Conservation (phyloP, 2,329 filamentous ascomycete genomes). For the Juglanconis oblonga region DNA sequence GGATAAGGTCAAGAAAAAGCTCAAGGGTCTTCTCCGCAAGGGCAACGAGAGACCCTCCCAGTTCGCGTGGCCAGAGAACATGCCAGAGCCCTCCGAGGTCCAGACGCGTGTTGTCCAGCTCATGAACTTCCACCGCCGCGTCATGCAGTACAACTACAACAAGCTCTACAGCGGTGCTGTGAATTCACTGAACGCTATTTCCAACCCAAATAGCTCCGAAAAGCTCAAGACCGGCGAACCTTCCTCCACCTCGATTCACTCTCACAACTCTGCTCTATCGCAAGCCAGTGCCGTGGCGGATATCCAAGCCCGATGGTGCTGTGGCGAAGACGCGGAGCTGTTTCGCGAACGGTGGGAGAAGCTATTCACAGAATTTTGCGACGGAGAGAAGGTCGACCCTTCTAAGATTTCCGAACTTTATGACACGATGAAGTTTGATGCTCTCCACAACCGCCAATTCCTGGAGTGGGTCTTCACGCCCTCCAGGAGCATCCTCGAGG, state of each 20-base stretch:
- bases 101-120: slow-evolving; percentile 88
- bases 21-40: slow-evolving; percentile 86
- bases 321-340: slow-evolving; percentile 87
- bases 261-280: slow-evolving; percentile 46
- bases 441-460: slow-evolving; percentile 92
- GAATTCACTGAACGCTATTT: slow-evolving; percentile 58
- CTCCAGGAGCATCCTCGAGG: slow-evolving; percentile 71
- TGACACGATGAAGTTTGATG: slow-evolving; percentile 99
- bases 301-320: slow-evolving; percentile 93
- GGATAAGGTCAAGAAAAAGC: slow-evolving; percentile 99
- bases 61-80: slow-evolving; percentile 96
- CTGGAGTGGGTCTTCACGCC: slow-evolving; percentile 97
- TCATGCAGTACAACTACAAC: slow-evolving; percentile 92
- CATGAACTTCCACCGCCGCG: slow-evolving; percentile 94
- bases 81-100: slow-evolving; percentile 90
- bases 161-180: slow-evolving; percentile 70
- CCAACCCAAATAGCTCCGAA: slow-evolving; percentile 44
- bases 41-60: slow-evolving; percentile 92
- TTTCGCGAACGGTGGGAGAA: slow-evolving; percentile 99
- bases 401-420: slow-evolving; percentile 98
- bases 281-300: slow-evolving; percentile 61
- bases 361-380: slow-evolving; percentile 92
- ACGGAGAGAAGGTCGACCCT: slow-evolving; percentile 95
- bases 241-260: slow-evolving; percentile 35
- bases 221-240: slow-evolving; percentile 39